A percentile compares a stretch with the other conserved stretches of the same genome.
Conservation (phyloP, 2,329 filamentous ascomycete genomes). For the Elsinoe australis region DNA sequence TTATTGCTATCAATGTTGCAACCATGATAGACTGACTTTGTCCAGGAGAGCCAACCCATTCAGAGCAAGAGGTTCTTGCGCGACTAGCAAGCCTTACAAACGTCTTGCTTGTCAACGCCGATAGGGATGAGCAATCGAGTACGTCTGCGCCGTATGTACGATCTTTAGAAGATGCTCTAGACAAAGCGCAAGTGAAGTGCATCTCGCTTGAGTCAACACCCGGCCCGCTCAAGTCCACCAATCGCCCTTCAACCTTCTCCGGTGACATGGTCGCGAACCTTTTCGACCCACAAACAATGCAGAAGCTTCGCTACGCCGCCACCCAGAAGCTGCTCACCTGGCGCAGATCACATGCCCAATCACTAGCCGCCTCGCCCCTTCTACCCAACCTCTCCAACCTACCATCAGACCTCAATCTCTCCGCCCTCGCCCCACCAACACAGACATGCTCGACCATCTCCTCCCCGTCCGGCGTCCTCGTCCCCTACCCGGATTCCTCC, state of each 20-base stretch:
- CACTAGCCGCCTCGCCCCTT: constrained; percentile 23
- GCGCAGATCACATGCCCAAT: constrained; percentile 36
- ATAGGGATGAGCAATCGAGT: no score
- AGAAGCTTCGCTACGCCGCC: constrained; percentile 73
- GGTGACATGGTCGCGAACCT: constrained; percentile 59
- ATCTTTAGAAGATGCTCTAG: not conserved
- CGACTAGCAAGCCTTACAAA: not conserved
- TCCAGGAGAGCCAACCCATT: no score
- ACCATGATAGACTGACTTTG: no score
- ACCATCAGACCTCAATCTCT: constrained; percentile 8
- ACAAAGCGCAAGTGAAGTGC: not conserved
- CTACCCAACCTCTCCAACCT: constrained; percentile 22
- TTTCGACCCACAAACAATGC: constrained; percentile 68
- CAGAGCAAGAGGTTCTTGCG: not conserved
- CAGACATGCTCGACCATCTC: constrained; percentile 21
- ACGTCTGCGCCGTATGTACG: no score
- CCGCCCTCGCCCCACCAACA: constrained; percentile 12
- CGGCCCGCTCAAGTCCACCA: not conserved
- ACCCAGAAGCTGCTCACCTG: constrained; percentile 74
- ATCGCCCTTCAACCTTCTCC: constrained; percentile 55
- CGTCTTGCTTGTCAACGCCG: not conserved
- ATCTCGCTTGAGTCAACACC: not conserved
- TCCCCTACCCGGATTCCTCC: constrained; percentile 13
- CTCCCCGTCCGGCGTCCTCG: constrained; percentile 22
- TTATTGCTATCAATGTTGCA: not conserved